A percentile compares a stretch with the other conserved stretches of the same genome.
phyloP scores from a whole-genome alignment of 2,329 filamentous ascomycete genomes.

The Aspergillus chevalieri region DNA sequence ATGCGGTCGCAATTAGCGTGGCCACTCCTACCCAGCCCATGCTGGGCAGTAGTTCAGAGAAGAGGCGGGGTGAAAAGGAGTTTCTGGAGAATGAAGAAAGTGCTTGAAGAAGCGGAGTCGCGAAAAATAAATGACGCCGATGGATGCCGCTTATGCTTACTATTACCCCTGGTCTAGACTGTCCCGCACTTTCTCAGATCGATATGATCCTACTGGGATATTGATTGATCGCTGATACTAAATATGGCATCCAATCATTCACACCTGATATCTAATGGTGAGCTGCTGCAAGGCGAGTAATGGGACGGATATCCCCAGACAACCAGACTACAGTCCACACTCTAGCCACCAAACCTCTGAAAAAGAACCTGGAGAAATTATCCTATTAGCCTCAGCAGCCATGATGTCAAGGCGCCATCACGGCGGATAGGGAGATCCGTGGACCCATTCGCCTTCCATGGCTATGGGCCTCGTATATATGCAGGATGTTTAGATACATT shows the following conservation, averaged over 20 bases:
- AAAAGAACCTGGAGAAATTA: neutral
- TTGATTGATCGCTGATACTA: too few species aligned
- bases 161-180: too few species aligned
- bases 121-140: too few species aligned
- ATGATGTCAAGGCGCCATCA: slow-evolving; percentile 28
- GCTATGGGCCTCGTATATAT: neutral
- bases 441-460: neutral
- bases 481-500: neutral
- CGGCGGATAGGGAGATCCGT: neutral
- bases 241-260: too few species aligned
- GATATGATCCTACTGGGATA: too few species aligned
- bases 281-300: too few species aligned
- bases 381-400: neutral
- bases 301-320: too few species aligned
- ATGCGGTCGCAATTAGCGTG: slow-evolving; percentile 33
- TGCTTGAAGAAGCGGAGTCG: too few species aligned
- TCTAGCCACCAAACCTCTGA: neutral
- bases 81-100: too few species aligned
- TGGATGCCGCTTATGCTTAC: too few species aligned
- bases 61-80: neutral
- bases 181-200: too few species aligned
- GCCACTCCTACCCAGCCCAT: slow-evolving; percentile 41
- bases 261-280: too few species aligned
- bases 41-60: slow-evolving; percentile 9
- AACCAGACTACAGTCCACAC: neutral